phyloP scores from a whole-genome alignment of 2,329 filamentous ascomycete species.

The Truncatella angustata region DNA sequence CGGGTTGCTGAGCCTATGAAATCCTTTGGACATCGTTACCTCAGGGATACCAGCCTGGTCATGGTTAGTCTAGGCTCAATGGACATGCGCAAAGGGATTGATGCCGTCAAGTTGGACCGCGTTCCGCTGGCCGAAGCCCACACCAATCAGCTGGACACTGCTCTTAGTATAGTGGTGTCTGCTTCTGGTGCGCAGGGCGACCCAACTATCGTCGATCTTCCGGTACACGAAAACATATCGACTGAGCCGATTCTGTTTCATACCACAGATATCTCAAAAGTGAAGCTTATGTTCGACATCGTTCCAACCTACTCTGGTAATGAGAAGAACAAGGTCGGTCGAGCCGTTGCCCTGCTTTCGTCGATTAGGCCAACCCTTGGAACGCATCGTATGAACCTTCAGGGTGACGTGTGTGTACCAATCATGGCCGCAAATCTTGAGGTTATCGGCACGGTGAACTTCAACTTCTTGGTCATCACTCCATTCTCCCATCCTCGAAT shows the following conservation, averaged over 20 bases:
- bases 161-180: constrained; percentile 85
- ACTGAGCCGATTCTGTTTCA: constrained; percentile 93
- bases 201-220: constrained; percentile 84
- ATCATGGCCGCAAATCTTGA: constrained; percentile 84
- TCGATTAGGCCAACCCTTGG: constrained; percentile 82
- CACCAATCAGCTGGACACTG: constrained; percentile 89
- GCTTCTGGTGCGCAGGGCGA: constrained; percentile 84
- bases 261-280: constrained; percentile 71
- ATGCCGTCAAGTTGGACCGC: constrained; percentile 81
- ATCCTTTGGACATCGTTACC: constrained; percentile 92
- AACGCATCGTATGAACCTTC: constrained; percentile 82
- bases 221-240: constrained; percentile 88
- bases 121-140: constrained; percentile 88
- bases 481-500: constrained; percentile 94
- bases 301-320: constrained; percentile 93
- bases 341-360: constrained; percentile 83
- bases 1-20: constrained; percentile 77
- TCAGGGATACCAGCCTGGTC: constrained; percentile 84
- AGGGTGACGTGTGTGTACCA: constrained; percentile 88
- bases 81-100: constrained; percentile 80
- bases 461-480: constrained; percentile 94
- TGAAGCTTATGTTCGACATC: constrained; percentile 91
- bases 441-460: constrained; percentile 91
- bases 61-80: constrained; percentile 92
- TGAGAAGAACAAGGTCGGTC: constrained; percentile 83